Evolutionary conservation across 441 rosid genomes (phyloP), one percentile per base, ranked within the genome.

Genomic region (Adansonia rubrostipa): DNA sequence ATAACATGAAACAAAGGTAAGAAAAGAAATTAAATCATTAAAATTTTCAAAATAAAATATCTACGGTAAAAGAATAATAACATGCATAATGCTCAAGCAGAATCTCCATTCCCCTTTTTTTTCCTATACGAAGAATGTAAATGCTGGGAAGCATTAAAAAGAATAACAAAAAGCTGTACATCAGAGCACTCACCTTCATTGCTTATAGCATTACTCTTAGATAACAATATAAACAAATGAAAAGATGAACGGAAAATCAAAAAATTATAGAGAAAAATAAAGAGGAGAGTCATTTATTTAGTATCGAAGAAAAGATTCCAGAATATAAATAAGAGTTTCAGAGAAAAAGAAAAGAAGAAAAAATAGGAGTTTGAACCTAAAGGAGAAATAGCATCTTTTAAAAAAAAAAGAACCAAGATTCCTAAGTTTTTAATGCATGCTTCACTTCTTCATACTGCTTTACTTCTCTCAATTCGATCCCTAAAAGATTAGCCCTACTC

Each of bases 1-100:
- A 15, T 57, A 74, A 60, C n/a, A 47, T 54, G 70, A 77, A 65
- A 67, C 61, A 57, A 54, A 68, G 19, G 74, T 45, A 28, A 75
- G 4, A 64, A 63, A 19, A 44, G 19, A 64, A 65, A 33, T 14
- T 76, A 40, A 76, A 50, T 64, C 50, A 50, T 50, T 74, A 74
- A 56, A 28, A 54, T 36, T 54, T 60, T 54, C 48, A 10, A 56
- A 72, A 33, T 42, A 54, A 53, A 71, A 56, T 54, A 6, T 15
- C 50, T 10, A n/a, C 5, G 5, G 42, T 36, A 11, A 14, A 36
- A 53, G 4, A 28, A 50, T 9, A 28, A 71, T 36, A 54, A 20
- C 60, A 72, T 10, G 33, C 75, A 28, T 50, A 72, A 72, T 36
- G 54, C 61, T 51, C 45, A 51, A 71, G 9, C 33, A 17, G 28